phyloP scores from a whole-genome alignment of 176 grass and related monocot genomes.

The Avena sativa region DNA sequence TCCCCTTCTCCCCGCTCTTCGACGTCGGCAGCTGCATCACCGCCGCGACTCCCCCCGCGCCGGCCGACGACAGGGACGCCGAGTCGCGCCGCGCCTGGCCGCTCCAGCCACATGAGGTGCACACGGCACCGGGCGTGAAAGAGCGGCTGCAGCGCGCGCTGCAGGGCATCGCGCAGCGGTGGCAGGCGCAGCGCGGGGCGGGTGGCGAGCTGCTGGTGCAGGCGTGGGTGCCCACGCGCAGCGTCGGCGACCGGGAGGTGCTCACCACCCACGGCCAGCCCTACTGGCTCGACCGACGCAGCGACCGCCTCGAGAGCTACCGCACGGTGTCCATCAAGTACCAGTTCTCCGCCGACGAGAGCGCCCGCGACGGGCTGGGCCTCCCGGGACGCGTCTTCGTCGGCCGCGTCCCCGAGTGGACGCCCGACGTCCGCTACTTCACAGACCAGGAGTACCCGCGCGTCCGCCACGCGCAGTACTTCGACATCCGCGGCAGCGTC shows the following conservation, averaged over 20 bases:
- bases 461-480: conserved; percentile 64
- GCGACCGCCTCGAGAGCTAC: conserved; percentile 66
- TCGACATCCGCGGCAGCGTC: conserved; percentile 79
- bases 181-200: conserved; percentile 43
- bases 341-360: conserved; percentile 88
- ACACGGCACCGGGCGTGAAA: conserved; percentile 34
- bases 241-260: conserved; percentile 70
- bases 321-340: conserved; percentile 64
- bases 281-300: conserved; percentile 65
- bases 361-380: conserved; percentile 49
- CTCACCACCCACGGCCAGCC: conserved; percentile 92
- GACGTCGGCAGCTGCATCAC: conserved; percentile 53
- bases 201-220: conserved; percentile 74
- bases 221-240: conserved; percentile 77
- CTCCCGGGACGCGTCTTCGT: conserved; percentile 93
- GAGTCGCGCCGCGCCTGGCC: neutral
- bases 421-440: conserved; percentile 93
- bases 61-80: neutral
- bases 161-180: conserved; percentile 64
- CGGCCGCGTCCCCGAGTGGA: conserved; percentile 87
- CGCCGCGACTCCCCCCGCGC: conserved; percentile 21
- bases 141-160: conserved; percentile 72
- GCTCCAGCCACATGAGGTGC: conserved; percentile 31
- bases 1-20: conserved; percentile 50
- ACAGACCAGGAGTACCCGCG: conserved; percentile 80